Evolutionary conservation across 768 basidiomycete genomes (phyloP), one percentile per base, ranked within the genome.

Genomic region (Scleroderma bovista): DNA sequence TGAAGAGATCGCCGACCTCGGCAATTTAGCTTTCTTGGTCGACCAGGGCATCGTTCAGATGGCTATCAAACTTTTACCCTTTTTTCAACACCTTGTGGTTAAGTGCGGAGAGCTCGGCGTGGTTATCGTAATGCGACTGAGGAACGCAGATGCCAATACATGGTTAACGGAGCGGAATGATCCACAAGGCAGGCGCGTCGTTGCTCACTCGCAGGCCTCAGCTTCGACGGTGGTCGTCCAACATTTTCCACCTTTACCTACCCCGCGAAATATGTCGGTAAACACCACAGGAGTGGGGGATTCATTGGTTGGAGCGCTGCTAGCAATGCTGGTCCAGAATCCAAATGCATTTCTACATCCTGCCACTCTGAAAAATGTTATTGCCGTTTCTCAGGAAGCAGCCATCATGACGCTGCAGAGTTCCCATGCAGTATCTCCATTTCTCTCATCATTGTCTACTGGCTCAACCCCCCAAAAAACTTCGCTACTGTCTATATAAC

Each of bases 251-350:
- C 74, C 89, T 8, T 57, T 76, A 16, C 61, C 66, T 1, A 53
- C 71, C 15, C 67, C 78, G 10, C 59, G 52, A 3, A 61, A 64
- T 15, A 58, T 63, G 22, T 58, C 72, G 10, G 68, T 84, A 19
- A 93, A 85, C 56, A 89, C 91, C 9, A 97, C 94, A 0, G 95
- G 95, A 1, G 93, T 90, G 1, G 94, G 94, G 0, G 94, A 97
- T 68, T 85, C 89, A 3, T 78, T 96, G 22, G 93, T 89, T 1
- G 94, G 93, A 6, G 80, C 86, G 1, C 60, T 96, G 26, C 66
- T 94, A n/a, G 86, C 91, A 6, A 71, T 72, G 9, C 66, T 93
- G n/a, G 68, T 72, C 12, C 64, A 72, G 6, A 57, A 67, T 23
- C 75, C 73, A 10, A 57, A 63, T 20, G 61, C 70, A 5, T 79